These are phyloP conservation scores for Postia placenta DNA, from an alignment of 768 basidiomycete genomes.

Conservation along the genomic window DNA sequence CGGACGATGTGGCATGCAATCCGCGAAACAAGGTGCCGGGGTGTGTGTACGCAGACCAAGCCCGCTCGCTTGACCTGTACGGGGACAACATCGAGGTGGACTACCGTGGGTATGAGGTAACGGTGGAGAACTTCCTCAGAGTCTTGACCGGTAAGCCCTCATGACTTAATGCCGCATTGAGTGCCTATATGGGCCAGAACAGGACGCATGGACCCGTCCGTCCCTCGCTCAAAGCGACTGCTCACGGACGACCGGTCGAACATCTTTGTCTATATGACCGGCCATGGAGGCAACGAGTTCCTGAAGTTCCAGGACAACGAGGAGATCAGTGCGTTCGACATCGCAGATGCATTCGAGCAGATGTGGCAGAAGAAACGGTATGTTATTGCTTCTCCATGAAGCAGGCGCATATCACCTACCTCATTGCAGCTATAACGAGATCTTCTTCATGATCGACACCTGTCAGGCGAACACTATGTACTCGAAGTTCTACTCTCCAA, in stretches of 20 bases:
- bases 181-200: background rate
- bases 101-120: slow-evolving; percentile 97
- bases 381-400: slow-evolving; percentile 10
- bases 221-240: slow-evolving; percentile 89
- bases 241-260: slow-evolving; percentile 88
- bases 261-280: slow-evolving; percentile 97
- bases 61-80: slow-evolving; percentile 80
- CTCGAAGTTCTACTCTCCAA: slow-evolving; percentile 87
- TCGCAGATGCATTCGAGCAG: slow-evolving; percentile 97
- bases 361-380: slow-evolving; percentile 97
- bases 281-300: slow-evolving; percentile 97
- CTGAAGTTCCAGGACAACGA: slow-evolving; percentile 99
- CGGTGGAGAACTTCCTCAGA: slow-evolving; percentile 91
- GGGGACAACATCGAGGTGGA: slow-evolving; percentile 98
- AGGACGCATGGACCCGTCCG: slow-evolving; percentile 82
- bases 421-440: slow-evolving; percentile 82
- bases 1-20: slow-evolving; percentile 95
- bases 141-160: slow-evolving; percentile 74
- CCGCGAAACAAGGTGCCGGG: slow-evolving; percentile 87
- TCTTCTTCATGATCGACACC: slow-evolving; percentile 97
- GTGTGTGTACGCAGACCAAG: slow-evolving; percentile 86
- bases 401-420: too few relatives aligned
- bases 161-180: background rate
- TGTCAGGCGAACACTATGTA: slow-evolving; percentile 98
- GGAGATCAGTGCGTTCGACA: slow-evolving; percentile 93